Evolutionary conservation across 1,284 basidiomycete species (phyloP).

Genomic region (Fomitopsis pinicola): DNA sequence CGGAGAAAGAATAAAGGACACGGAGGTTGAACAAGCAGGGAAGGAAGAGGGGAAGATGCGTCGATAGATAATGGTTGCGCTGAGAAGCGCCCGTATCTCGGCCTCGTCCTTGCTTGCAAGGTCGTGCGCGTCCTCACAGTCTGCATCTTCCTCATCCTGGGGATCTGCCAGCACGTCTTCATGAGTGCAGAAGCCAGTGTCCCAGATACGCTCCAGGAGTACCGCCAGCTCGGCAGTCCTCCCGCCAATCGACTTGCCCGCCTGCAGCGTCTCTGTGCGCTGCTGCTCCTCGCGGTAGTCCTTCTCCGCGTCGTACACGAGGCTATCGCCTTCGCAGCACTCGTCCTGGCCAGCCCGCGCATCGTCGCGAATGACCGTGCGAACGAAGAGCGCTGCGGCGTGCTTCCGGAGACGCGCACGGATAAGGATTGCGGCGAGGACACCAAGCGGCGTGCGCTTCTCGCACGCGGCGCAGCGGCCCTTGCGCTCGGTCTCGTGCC

Average conservation of each 20-base stretch:
- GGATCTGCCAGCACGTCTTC: constrained; percentile 23
- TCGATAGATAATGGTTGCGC: constrained; percentile 52
- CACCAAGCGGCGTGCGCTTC: constrained; percentile 40
- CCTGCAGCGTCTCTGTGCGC: constrained; percentile 45
- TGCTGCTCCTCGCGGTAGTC: constrained; percentile 32
- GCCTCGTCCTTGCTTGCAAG: constrained; percentile 31
- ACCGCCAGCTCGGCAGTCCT: constrained; percentile 47
- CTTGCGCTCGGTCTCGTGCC: constrained; percentile 28
- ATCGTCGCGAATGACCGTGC: constrained; percentile 34
- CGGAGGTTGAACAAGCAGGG: constrained; percentile 24
- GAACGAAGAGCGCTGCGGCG: constrained; percentile 47
- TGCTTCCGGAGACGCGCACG: constrained; percentile 47
- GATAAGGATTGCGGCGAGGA: constrained; percentile 46
- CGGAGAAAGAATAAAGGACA: constrained; percentile 47
- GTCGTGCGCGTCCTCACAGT: constrained; percentile 31
- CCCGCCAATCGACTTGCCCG: constrained; percentile 59
- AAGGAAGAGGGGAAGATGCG: constrained; percentile 49
- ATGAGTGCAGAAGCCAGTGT: constrained; percentile 27
- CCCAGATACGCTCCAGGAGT: constrained; percentile 51
- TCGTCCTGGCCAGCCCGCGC: constrained; percentile 10
- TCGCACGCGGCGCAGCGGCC: constrained; percentile 29
- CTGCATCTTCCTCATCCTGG: constrained; percentile 21
- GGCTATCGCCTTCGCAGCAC: constrained; percentile 21
- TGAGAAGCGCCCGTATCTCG: constrained; percentile 49
- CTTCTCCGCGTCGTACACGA: constrained; percentile 31